Evolutionary conservation across 495 filamentous ascomycete genomes (phyloP), one percentile per base, ranked within the genome.

Genomic region (Umbilicaria muhlenbergii): DNA sequence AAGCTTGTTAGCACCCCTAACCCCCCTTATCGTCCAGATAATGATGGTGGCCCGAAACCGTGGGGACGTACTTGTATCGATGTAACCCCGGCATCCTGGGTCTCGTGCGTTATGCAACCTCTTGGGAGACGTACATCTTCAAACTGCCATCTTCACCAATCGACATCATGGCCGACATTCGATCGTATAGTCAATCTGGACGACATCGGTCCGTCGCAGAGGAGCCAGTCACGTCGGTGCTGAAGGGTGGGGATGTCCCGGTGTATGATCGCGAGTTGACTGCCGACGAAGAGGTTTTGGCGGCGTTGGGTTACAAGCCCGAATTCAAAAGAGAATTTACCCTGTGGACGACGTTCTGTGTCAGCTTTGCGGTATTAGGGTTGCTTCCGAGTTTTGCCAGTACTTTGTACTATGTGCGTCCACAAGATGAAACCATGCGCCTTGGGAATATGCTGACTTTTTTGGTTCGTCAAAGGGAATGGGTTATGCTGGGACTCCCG

Each of bases 321-420:
- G 82, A 87, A 51, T 86, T 86, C 66, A 85, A 83, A 61, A 67
- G 82, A 47, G 82, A 87, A 50, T 86, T 87, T 54, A 80, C 72
- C n/a, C 60, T 83, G n/a, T 86, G 80, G 75, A 83, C 80, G 11
- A 80, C 80, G 0, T 87, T 87, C 60, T 82, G 78, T 51, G 80
- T 87, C 39, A 78, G 73, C 44, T 86, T 86, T 55, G 79, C 82
- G 5, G 80, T 86, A 5, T 59, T 86, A 44, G 82, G 82, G 4
- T 55, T 87, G 39, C 58, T 87, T 34, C 82, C 82, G 0, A 81
- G 75, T 37, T 84, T 86, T 53, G 82, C 82, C 5, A 77, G 70
- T 42, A 88, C 82, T 0, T 60, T 88, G 41, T 78, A 70, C 51
- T 88, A 84, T 67, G 82, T 69, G 66, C 51, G 19, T 41, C 52